phyloP scores from a whole-genome alignment of 1,139 yeast genomes.

The Taphrina communis region DNA sequence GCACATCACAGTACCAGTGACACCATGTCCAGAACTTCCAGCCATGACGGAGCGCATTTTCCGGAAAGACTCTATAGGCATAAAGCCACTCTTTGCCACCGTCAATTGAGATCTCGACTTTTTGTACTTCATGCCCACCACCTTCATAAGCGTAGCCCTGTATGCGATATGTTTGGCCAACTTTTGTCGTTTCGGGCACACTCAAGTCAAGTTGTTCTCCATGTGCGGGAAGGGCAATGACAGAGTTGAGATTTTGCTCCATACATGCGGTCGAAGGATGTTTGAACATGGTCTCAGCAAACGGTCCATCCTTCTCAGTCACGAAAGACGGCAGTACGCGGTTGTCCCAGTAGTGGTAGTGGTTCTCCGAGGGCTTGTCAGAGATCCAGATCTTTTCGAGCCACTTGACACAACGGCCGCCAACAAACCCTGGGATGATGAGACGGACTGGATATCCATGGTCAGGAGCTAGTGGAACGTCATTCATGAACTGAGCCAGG shows the following conservation, averaged over 20 bases:
- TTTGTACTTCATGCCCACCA: constrained; percentile 51
- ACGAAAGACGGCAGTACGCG: constrained; percentile 52
- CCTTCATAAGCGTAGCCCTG: constrained; percentile 53
- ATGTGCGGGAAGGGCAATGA: constrained; percentile 11
- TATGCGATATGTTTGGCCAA: constrained; percentile 40
- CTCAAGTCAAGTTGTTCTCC: background rate
- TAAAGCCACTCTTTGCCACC: constrained; percentile 50
- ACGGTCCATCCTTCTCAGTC: constrained; percentile 42
- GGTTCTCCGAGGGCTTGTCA: constrained; percentile 50
- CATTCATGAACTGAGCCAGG: constrained; percentile 52
- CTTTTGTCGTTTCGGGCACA: background rate
- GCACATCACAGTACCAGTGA: constrained; percentile 50
- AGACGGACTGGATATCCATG: constrained; percentile 53
- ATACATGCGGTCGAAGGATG: constrained; percentile 17
- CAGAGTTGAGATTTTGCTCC: constrained; percentile 21
- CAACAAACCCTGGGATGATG: constrained; percentile 52
- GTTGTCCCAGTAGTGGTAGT: constrained; percentile 52
- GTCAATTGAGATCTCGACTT: constrained; percentile 52
- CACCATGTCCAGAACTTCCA: constrained; percentile 52
- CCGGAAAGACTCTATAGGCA: constrained; percentile 48
- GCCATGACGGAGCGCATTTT: constrained; percentile 50
- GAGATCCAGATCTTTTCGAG: constrained; percentile 49
- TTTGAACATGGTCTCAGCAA: constrained; percentile 15
- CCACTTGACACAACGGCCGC: constrained; percentile 54
- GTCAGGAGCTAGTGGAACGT: constrained; percentile 46